These are phyloP conservation scores for Colletotrichum zoysiae DNA, from an alignment of 2,329 filamentous ascomycete species.

Conservation along the genomic window DNA sequence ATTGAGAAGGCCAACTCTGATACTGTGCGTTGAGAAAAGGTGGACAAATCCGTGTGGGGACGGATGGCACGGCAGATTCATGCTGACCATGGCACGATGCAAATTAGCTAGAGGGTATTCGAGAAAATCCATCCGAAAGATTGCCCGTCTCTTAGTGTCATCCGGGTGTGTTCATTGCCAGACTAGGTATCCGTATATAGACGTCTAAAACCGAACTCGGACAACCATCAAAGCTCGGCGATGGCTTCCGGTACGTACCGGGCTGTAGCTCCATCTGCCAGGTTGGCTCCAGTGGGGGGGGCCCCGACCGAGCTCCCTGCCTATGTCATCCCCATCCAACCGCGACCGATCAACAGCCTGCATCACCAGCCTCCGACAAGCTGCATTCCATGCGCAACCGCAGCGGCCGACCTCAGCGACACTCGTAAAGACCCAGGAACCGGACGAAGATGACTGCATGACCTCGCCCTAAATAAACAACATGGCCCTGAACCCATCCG, in stretches of 20 bases:
- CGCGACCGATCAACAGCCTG: slow-evolving; percentile 25
- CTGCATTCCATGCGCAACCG: slow-evolving; percentile 28
- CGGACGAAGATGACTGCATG: slow-evolving; percentile 37
- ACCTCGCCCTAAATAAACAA: slow-evolving; percentile 9
- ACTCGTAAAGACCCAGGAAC: slow-evolving; percentile 13
- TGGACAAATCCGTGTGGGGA: not conserved
- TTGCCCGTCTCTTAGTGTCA: too few species aligned
- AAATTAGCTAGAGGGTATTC: not conserved
- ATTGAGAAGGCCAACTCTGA: slow-evolving; percentile 9
- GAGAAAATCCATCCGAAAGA: not conserved
- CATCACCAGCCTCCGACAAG: slow-evolving; percentile 33
- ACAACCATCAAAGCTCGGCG: not conserved
- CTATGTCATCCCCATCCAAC: slow-evolving; percentile 41
- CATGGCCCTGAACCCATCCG: slow-evolving; percentile 79
- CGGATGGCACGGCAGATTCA: not conserved
- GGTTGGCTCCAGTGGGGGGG: slow-evolving; percentile 19
- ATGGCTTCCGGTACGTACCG: slow-evolving; percentile 35
- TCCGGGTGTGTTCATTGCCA: not conserved
- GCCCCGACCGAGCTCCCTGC: slow-evolving; percentile 21
- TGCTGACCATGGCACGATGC: not conserved
- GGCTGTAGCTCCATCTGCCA: slow-evolving; percentile 1
- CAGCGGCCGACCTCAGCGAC: slow-evolving; percentile 21
- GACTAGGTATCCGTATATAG: too few species aligned
- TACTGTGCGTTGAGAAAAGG: slow-evolving; percentile 1
- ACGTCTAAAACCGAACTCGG: not conserved